Evolutionary conservation across 2,329 filamentous ascomycete species (phyloP).

Genomic region (Exophiala lecanii-corni): DNA sequence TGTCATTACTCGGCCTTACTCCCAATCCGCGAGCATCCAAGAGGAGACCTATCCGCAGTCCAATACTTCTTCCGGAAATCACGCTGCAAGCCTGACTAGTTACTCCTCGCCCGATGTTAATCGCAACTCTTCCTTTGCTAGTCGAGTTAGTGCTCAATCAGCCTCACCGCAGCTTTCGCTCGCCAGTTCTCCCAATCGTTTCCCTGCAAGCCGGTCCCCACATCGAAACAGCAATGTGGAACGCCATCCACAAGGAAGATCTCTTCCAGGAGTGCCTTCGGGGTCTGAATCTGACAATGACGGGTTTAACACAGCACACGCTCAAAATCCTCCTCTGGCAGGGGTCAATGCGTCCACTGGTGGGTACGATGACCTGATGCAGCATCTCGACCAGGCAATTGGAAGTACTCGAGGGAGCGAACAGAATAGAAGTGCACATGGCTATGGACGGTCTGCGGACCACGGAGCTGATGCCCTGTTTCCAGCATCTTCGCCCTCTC

Average conservation of each 20-base stretch:
- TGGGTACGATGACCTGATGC: constrained; percentile 54
- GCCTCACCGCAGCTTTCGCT: constrained; percentile 36
- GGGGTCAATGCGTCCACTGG: constrained; percentile 32
- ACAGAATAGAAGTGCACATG: constrained; percentile 11
- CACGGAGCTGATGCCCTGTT: constrained; percentile 14
- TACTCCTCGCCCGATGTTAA: constrained; percentile 23
- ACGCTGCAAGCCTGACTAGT: constrained; percentile 9
- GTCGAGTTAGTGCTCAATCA: constrained; percentile 30
- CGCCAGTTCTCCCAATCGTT: constrained; percentile 47
- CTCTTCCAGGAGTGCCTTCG: constrained; percentile 54
- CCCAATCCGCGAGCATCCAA: constrained; percentile 22
- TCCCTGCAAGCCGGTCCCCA: constrained; percentile 47
- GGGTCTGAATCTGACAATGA: constrained; percentile 38
- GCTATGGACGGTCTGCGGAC: constrained; percentile 13
- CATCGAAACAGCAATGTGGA: constrained; percentile 50
- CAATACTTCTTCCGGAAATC: constrained; percentile 10
- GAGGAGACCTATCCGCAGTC: constrained; percentile 18
- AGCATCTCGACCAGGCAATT: constrained; percentile 52
- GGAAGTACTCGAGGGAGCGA: constrained; percentile 14
- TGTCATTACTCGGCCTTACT: constrained; percentile 34
- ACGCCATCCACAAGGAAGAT: constrained; percentile 54
- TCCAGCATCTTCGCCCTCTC: constrained; percentile 28
- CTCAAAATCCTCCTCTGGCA: constrained; percentile 37
- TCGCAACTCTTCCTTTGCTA: constrained; percentile 24
- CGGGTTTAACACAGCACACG: constrained; percentile 26